phyloP scores from a whole-genome alignment of 768 basidiomycete species.

The Leccinum sublutescens region DNA sequence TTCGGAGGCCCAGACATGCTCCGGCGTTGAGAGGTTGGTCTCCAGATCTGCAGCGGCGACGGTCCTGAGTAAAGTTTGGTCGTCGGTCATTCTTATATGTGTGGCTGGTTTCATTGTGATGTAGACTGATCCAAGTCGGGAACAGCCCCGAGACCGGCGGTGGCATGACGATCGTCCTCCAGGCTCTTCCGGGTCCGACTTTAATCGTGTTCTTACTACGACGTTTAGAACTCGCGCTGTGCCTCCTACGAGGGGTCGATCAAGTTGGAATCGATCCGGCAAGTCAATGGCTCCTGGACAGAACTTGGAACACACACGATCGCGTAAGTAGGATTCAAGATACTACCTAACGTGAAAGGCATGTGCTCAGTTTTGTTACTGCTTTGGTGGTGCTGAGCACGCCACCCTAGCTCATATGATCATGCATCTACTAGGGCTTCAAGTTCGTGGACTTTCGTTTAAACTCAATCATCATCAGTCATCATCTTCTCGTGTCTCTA shows the following conservation, averaged over 20 bases:
- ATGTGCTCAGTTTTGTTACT: too few species aligned
- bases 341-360: too few species aligned
- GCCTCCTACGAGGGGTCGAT: neutral
- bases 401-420: too few species aligned
- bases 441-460: too few species aligned
- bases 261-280: neutral
- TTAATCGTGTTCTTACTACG: neutral
- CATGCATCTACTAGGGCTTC: too few species aligned
- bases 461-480: too few species aligned
- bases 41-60: neutral
- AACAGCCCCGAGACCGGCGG: neutral
- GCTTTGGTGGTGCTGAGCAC: too few species aligned
- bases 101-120: slow-evolving; percentile 13
- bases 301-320: too few species aligned
- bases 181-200: neutral
- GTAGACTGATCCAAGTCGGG: slow-evolving; percentile 3
- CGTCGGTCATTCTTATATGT: slow-evolving; percentile 12
- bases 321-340: too few species aligned
- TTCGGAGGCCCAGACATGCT: slow-evolving; percentile 12
- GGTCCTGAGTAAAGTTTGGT: neutral
- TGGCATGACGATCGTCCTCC: neutral
- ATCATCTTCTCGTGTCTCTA: too few species aligned
- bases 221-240: neutral
- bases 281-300: too few species aligned
- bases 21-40: neutral